phyloP scores from a whole-genome alignment of 371 early-diverging fungal genomes.

The Lichtheimia corymbifera region DNA sequence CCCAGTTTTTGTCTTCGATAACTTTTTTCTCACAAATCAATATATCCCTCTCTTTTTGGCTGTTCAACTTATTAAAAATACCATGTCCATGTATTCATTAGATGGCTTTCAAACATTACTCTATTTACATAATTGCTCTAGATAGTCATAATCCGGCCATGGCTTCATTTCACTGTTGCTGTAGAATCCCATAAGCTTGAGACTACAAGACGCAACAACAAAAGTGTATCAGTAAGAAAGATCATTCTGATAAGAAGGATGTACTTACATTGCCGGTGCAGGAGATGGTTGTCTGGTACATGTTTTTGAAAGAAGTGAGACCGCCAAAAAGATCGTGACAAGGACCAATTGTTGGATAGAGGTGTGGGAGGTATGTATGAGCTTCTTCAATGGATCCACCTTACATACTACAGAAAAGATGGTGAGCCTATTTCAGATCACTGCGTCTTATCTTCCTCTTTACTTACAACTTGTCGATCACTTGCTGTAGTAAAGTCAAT shows the following conservation, averaged over 20 bases:
- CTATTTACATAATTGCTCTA: neutral
- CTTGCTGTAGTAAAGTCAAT: slow-evolving; percentile 5
- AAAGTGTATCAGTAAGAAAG: neutral
- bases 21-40: no score
- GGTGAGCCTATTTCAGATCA: neutral
- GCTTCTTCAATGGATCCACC: neutral
- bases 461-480: slow-evolving; percentile 4
- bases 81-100: no score
- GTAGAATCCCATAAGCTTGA: slow-evolving; percentile 1
- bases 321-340: neutral
- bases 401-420: slow-evolving; percentile 1
- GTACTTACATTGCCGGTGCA: neutral
- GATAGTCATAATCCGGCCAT: neutral
- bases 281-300: slow-evolving; percentile 1
- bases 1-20: no score
- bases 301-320: neutral
- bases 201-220: slow-evolving; percentile 7
- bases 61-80: no score
- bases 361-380: no score
- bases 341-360: no score
- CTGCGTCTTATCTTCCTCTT: neutral
- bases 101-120: no score
- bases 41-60: no score
- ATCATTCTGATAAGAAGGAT: slow-evolving; percentile 4
- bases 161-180: slow-evolving; percentile 3